Evolutionary conservation across 2,329 filamentous ascomycete species (phyloP).

Genomic region (Monosporascus sp.): DNA sequence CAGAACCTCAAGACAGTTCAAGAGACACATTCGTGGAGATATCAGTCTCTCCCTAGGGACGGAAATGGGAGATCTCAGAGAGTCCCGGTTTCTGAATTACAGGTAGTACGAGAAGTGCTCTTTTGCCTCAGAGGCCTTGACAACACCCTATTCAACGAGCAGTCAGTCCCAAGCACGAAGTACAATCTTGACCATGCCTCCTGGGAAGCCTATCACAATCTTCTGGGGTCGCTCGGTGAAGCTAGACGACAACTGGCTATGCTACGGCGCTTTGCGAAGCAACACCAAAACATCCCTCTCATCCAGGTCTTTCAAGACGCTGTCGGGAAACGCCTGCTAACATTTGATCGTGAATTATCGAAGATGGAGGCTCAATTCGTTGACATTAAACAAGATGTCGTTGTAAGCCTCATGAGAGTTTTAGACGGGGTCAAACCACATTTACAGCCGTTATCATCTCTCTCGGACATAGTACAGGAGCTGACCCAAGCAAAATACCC

Average conservation of each 20-base stretch:
- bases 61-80: conserved; percentile 31
- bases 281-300: conserved; percentile 48
- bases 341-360: conserved; percentile 57
- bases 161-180: conserved; percentile 32
- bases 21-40: conserved; percentile 44
- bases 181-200: conserved; percentile 46
- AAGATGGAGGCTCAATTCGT: conserved; percentile 57
- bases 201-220: conserved; percentile 44
- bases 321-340: conserved; percentile 49
- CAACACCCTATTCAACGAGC: conserved; percentile 62
- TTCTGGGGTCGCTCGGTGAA: conserved; percentile 43
- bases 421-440: conserved; percentile 50
- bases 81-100: conserved; percentile 60
- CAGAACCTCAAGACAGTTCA: conserved; percentile 31
- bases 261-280: conserved; percentile 40
- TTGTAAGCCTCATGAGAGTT: conserved; percentile 64
- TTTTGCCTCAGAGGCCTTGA: conserved; percentile 78
- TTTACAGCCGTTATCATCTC: conserved; percentile 50
- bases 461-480: conserved; percentile 59
- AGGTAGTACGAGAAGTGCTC: conserved; percentile 70
- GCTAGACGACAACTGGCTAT: conserved; percentile 40
- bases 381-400: conserved; percentile 43
- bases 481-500: conserved; percentile 45
- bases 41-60: conserved; percentile 20
- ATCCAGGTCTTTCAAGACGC: conserved; percentile 68